These are phyloP conservation scores for Mycena floridula DNA, from an alignment of 768 basidiomycete genomes.

Conservation along the genomic window DNA sequence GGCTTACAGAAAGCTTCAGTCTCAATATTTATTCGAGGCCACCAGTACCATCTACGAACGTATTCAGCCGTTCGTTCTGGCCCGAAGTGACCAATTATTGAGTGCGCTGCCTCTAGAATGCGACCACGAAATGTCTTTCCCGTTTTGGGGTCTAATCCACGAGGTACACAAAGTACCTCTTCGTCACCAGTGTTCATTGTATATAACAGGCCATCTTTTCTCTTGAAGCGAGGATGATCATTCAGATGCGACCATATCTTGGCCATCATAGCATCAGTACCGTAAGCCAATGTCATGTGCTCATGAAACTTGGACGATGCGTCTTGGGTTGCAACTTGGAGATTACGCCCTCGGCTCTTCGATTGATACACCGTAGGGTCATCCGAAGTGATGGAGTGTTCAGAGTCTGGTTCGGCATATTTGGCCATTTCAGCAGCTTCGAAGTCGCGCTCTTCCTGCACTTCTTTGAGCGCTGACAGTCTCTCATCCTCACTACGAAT, in stretches of 20 bases:
- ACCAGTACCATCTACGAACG: too few species aligned
- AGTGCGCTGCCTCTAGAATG: too few species aligned
- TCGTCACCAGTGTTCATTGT: constrained; percentile 1
- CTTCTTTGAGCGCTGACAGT: too few species aligned
- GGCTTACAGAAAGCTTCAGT: too few species aligned
- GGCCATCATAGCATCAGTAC: neutral
- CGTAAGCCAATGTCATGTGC: neutral
- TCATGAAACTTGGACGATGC: neutral
- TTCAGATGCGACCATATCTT: constrained; percentile 3
- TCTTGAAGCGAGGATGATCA: constrained; percentile 2
- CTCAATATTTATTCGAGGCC: too few species aligned
- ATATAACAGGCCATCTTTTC: constrained; percentile 3
- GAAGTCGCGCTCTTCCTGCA: neutral
- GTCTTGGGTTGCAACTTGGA: neutral
- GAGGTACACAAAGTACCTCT: too few species aligned
- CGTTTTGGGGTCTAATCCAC: too few species aligned
- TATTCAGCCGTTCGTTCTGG: too few species aligned
- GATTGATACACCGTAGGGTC: constrained; percentile 2
- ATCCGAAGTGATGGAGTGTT: neutral
- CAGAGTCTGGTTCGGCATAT: neutral
- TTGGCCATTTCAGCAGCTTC: neutral
- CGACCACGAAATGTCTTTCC: too few species aligned
- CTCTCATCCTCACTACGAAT: too few species aligned
- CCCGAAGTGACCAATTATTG: too few species aligned
- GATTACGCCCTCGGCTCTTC: neutral